phyloP scores from a whole-genome alignment of 2,329 filamentous ascomycete species.

The Dissoconium aciculare region DNA sequence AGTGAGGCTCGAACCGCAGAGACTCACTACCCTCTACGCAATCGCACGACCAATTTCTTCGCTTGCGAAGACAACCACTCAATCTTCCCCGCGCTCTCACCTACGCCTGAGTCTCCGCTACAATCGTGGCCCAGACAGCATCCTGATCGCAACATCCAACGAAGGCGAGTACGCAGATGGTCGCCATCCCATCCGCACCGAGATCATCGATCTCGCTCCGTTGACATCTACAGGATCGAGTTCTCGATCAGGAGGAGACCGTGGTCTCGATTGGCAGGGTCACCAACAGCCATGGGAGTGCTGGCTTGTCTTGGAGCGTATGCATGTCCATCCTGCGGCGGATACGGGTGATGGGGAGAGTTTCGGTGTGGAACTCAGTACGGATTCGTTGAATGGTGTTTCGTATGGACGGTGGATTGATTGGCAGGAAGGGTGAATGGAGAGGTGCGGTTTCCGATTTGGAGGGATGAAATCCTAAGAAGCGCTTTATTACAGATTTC shows the following conservation, averaged over 20 bases:
- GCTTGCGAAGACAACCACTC: constrained; percentile 1
- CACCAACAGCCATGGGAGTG: constrained; percentile 39
- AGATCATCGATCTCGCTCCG: constrained; percentile 61
- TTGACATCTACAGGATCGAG: constrained; percentile 36
- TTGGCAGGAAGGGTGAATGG: constrained; percentile 31
- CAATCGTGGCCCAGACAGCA: constrained; percentile 50
- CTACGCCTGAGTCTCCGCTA: constrained; percentile 58
- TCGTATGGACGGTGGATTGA: constrained; percentile 31
- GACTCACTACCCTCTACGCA: constrained; percentile 31
- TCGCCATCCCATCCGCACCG: constrained; percentile 48
- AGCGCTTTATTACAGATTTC: neutral
- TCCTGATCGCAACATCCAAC: constrained; percentile 50
- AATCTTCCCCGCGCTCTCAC: constrained; percentile 26
- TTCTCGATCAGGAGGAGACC: too few species aligned
- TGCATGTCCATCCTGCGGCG: constrained; percentile 42
- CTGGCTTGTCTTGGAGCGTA: constrained; percentile 70
- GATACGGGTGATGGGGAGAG: constrained; percentile 28
- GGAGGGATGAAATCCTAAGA: neutral
- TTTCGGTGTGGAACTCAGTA: constrained; percentile 36
- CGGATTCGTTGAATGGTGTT: constrained; percentile 31
- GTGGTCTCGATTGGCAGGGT: too few species aligned
- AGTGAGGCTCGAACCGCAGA: constrained; percentile 34
- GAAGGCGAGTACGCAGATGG: constrained; percentile 62
- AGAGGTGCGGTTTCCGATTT: constrained; percentile 10
- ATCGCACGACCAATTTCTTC: constrained; percentile 15